Conservation (phyloP, 179 eudicot genomes). For the Beta lomatogona region DNA sequence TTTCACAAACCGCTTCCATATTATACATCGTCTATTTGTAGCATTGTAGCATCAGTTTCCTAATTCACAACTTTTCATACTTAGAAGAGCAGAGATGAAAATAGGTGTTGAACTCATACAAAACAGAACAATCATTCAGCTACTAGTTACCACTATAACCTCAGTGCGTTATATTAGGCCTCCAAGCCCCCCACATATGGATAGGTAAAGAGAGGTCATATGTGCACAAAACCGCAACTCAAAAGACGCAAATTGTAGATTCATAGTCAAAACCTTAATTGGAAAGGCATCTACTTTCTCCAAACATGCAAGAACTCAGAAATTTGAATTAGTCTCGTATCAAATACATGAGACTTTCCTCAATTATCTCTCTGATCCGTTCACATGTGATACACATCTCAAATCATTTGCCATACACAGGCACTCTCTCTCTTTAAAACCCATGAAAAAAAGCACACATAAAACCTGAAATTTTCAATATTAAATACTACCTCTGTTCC, state of each 20-base stretch:
- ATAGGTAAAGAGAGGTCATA: not conserved
- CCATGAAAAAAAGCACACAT: not conserved
- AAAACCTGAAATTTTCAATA: not conserved
- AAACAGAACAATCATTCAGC: not conserved
- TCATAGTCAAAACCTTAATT: not conserved
- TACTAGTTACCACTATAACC: too few relatives aligned
- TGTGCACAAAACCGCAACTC: not conserved
- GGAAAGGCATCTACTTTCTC: not conserved
- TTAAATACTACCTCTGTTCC: too few relatives aligned
- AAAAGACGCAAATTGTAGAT: not conserved
- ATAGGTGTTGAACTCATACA: too few relatives aligned
- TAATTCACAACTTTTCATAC: too few relatives aligned
- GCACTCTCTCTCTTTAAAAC: not conserved
- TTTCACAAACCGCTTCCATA: not conserved
- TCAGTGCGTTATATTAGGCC: not conserved
- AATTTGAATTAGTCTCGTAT: not conserved
- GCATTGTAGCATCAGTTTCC: too few relatives aligned
- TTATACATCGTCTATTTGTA: not conserved
- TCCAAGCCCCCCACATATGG: not conserved
- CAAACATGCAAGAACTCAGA: not conserved
- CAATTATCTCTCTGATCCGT: not conserved
- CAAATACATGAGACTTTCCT: not conserved
- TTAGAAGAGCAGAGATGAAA: too few relatives aligned
- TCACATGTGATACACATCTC: not conserved
- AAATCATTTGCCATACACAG: not conserved